phyloP scores from a whole-genome alignment of 306 rosid genomes.

The Inga laurina region DNA sequence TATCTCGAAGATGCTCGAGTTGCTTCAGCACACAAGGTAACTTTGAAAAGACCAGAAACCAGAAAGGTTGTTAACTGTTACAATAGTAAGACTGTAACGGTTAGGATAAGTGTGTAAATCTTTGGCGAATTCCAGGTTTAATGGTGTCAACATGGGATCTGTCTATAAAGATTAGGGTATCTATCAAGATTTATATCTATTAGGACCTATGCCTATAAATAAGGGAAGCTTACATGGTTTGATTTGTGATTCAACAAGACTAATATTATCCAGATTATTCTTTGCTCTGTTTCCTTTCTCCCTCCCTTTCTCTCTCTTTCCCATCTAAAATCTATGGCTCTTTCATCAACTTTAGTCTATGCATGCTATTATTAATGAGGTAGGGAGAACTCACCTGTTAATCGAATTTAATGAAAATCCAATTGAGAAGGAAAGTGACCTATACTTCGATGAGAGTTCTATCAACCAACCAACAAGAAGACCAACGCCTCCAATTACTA shows the following conservation, averaged over 20 bases:
- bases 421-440: conserved; percentile 36
- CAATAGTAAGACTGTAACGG: not conserved
- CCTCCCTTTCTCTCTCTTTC: not conserved
- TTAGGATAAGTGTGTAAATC: not conserved
- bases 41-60: not conserved
- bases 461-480: conserved; percentile 48
- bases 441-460: conserved; percentile 37
- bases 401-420: conserved; percentile 25
- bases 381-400: conserved; percentile 32
- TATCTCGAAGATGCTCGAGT: not conserved
- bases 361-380: not conserved
- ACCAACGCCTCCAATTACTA: conserved; percentile 38
- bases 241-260: too few species aligned
- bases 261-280: too few species aligned
- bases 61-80: not conserved
- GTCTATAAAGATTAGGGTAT: too few species aligned
- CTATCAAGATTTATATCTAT: not conserved
- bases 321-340: not conserved
- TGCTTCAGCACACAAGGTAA: not conserved
- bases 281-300: not conserved
- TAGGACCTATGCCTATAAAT: not conserved
- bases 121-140: not conserved
- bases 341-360: not conserved
- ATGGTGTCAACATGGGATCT: not conserved
- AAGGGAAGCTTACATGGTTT: not conserved